These are phyloP conservation scores for Aquilaria sinensis DNA, from an alignment of 345 rosid genomes.

Conservation along the genomic window DNA sequence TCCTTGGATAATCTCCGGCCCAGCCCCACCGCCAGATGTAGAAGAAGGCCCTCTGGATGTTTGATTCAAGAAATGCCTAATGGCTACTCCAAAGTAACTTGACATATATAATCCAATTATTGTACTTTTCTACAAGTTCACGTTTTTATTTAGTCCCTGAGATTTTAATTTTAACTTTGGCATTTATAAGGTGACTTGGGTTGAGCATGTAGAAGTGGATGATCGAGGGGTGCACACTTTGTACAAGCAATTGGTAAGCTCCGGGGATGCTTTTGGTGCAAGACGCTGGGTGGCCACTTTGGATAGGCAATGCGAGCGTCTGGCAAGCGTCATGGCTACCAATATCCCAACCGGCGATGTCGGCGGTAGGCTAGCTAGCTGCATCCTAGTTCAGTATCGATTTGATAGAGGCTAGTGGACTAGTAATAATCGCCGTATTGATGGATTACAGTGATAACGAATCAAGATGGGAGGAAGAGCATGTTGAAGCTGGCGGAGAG, in stretches of 20 bases:
- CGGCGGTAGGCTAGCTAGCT: conserved; percentile 30
- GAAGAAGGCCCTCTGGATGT: conserved; percentile 90
- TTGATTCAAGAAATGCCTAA: conserved; percentile 70
- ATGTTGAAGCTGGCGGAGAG: conserved; percentile 78
- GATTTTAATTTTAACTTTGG: not conserved
- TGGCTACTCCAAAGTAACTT: conserved; percentile 69
- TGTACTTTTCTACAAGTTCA: not conserved
- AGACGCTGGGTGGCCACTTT: conserved; percentile 82
- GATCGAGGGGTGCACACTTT: conserved; percentile 56
- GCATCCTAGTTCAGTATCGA: too few relatives aligned
- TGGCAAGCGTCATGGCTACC: conserved; percentile 61
- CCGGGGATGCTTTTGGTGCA: conserved; percentile 84
- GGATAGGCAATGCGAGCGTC: conserved; percentile 77
- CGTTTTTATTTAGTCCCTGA: conserved; percentile 1
- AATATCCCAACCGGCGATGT: conserved; percentile 45
- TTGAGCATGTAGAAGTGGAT: conserved; percentile 89
- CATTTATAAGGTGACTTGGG: conserved; percentile 67
- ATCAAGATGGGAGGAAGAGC: conserved; percentile 62
- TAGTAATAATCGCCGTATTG: not conserved
- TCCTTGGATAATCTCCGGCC: conserved; percentile 72
- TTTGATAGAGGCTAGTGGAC: too few relatives aligned
- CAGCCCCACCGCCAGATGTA: conserved; percentile 38
- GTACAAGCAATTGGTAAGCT: conserved; percentile 50
- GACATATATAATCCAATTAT: not conserved
- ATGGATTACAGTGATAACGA: conserved; percentile 48